Percentiles rank a stretch among this genome's conserved stretches.
Evolutionary conservation across 192 early-diverging fungal genomes (phyloP).

Genomic region (Rhizophagus clarus): DNA sequence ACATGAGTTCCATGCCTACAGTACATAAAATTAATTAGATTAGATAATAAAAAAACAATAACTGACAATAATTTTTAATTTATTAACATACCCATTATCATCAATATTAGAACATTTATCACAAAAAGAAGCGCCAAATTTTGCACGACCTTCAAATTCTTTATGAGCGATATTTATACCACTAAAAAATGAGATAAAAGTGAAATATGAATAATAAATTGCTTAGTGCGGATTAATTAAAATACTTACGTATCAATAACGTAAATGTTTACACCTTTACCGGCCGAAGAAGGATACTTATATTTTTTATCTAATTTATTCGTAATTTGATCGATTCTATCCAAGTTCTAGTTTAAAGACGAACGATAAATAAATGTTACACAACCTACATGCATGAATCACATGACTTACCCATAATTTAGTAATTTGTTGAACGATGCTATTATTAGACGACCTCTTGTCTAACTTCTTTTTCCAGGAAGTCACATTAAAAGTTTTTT

Average conservation of each 20-base stretch:
- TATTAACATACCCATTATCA: constrained; percentile 40
- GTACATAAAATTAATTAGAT: not conserved
- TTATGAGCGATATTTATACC: constrained; percentile 58
- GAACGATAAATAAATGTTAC: no score
- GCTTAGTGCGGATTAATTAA: not conserved
- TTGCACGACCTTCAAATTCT: constrained; percentile 76
- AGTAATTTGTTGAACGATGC: no score
- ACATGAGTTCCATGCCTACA: not conserved
- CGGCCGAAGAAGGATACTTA: constrained; percentile 66
- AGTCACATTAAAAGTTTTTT: no score
- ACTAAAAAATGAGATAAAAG: constrained; percentile 49
- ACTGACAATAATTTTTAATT: not conserved
- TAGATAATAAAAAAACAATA: not conserved
- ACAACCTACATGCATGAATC: no score
- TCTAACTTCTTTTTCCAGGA: no score
- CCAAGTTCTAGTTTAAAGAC: no score
- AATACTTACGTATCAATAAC: constrained; percentile 55
- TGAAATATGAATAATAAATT: not conserved
- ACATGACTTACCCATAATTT: not conserved
- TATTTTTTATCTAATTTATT: constrained; percentile 55
- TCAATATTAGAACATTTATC: constrained; percentile 42
- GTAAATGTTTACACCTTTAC: constrained; percentile 58
- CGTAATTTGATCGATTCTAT: constrained; percentile 72
- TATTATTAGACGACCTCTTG: no score
- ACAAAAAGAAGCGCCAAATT: constrained; percentile 48